Conservation (phyloP, 2,329 filamentous ascomycete genomes). For the Ascochyta fabae region DNA sequence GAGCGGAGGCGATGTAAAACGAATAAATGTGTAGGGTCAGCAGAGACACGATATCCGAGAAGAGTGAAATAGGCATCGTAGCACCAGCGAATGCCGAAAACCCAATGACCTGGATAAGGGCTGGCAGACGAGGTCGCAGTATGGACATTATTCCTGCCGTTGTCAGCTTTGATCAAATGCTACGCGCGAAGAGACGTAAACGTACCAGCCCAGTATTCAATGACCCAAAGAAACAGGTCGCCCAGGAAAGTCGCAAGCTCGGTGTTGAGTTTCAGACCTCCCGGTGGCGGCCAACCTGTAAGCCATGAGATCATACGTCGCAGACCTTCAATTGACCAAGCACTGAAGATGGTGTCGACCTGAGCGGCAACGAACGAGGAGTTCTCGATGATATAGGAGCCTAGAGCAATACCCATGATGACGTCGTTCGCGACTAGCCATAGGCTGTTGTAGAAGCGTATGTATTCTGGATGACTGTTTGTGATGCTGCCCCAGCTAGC, state of each 20-base stretch:
- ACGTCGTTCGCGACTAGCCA: slow-evolving; percentile 99
- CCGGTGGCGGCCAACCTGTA: slow-evolving; percentile 80
- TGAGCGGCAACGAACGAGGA: slow-evolving; percentile 80
- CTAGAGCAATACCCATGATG: slow-evolving; percentile 95
- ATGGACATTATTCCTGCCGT: slow-evolving; percentile 73
- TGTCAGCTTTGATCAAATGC: slow-evolving; percentile 14
- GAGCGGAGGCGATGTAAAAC: slow-evolving; percentile 94
- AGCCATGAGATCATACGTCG: slow-evolving; percentile 92
- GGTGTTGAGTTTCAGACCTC: slow-evolving; percentile 91
- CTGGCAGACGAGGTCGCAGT: slow-evolving; percentile 79
- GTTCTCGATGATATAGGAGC: slow-evolving; percentile 97
- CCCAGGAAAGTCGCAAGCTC: slow-evolving; percentile 94
- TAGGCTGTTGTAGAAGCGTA: slow-evolving; percentile 97
- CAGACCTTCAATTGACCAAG: slow-evolving; percentile 87
- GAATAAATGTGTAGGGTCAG: slow-evolving; percentile 96
- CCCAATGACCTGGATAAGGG: slow-evolving; percentile 89
- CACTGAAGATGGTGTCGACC: slow-evolving; percentile 75
- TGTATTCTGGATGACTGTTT: slow-evolving; percentile 95
- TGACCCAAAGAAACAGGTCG: slow-evolving; percentile 96
- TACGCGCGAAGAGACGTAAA: not conserved
- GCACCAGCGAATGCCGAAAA: slow-evolving; percentile 95
- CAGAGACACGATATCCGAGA: slow-evolving; percentile 90
- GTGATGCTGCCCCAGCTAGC: slow-evolving; percentile 95
- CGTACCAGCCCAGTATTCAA: slow-evolving; percentile 93
- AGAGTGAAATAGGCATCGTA: slow-evolving; percentile 94